phyloP scores from a whole-genome alignment of 805 yeast genomes.

The Metschnikowia borealis region DNA sequence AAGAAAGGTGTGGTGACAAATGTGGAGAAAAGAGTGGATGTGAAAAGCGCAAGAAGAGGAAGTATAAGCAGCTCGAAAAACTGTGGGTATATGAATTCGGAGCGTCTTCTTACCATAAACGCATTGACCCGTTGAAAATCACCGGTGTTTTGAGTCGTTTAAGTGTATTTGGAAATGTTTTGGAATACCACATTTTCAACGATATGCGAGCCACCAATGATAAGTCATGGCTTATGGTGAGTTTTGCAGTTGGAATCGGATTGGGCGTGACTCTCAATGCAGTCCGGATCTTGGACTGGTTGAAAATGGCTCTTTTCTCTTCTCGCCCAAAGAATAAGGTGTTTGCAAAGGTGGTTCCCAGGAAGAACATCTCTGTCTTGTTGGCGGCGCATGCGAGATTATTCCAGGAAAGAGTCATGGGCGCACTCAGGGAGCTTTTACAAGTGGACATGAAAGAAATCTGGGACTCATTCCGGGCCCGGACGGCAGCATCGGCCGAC shows the following conservation, averaged over 20 bases:
- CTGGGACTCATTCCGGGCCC: not conserved
- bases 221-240: constrained; percentile 21
- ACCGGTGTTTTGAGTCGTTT: constrained; percentile 24
- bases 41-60: constrained; percentile 4
- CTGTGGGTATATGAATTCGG: constrained; percentile 9
- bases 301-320: not conserved
- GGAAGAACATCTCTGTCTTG: not conserved
- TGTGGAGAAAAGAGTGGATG: not conserved
- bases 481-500: not conserved
- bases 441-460: not conserved
- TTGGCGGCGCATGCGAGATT: not conserved
- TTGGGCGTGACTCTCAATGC: constrained; percentile 26
- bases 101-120: constrained; percentile 18
- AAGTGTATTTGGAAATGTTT: constrained; percentile 4
- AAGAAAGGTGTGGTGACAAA: not conserved
- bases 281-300: not conserved
- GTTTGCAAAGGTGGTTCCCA: not conserved
- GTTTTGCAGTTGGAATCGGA: constrained; percentile 37
- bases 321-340: not conserved
- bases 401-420: not conserved
- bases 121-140: constrained; percentile 28
- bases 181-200: constrained; percentile 5
- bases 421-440: not conserved
- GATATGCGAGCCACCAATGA: not conserved
- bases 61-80: constrained; percentile 9